Base-by-base conservation (phyloP, 2,329 filamentous ascomycete genomes). In the Clarireedia monteithiana region DNA sequence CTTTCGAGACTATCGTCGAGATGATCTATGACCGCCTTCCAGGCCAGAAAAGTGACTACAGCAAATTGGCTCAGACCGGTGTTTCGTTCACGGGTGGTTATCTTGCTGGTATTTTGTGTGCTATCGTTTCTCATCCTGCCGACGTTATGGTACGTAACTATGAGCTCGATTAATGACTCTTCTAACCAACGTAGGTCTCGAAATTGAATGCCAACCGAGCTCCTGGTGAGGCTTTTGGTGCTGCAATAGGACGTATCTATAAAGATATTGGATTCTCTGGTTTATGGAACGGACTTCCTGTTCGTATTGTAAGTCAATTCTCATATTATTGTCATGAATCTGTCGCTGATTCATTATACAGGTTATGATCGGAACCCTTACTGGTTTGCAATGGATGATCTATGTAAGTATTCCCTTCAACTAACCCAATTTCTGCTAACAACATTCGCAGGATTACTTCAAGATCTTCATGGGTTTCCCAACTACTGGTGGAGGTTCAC, bases 361-460 rank as follows among this genome's bases (percentile, higher is more conserved):
- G 38, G 38, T 55, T 6, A 55, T 55, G 53, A 65, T 67, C 42
- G 71, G 72, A 27, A 78, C 75, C 0, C 64, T 78, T 63, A 95
- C 89, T 20, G 89, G 88, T 58, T 75, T 95, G 59, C 91, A 96
- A 75, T 96, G 90, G 90, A 89, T 95, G 85, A 94, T 91, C 70
- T 94, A 91, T 74, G 86, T 81, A 66, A 77, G 65, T 62, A 23
- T 23, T 1, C n/a, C 20, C 5, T 5, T 30, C 6, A 10, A 10
- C 1, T 52, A 23, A 14, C n/a, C 5, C 15, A 24, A 24, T 39
- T 24, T 20, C 5, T 36, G 1, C 49, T 56, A 46, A 62, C 53
- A 40, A 48, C n/a, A 30, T 15, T 48, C n/a, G 4, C 59, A 84
- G 80, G 88, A 92, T 67, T 90, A 87, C 63, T 91, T 91, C 80